Percentiles rank a stretch among this genome's conserved stretches.
Conservation (phyloP, 768 basidiomycete genomes). For the Mycena epipterygia region DNA sequence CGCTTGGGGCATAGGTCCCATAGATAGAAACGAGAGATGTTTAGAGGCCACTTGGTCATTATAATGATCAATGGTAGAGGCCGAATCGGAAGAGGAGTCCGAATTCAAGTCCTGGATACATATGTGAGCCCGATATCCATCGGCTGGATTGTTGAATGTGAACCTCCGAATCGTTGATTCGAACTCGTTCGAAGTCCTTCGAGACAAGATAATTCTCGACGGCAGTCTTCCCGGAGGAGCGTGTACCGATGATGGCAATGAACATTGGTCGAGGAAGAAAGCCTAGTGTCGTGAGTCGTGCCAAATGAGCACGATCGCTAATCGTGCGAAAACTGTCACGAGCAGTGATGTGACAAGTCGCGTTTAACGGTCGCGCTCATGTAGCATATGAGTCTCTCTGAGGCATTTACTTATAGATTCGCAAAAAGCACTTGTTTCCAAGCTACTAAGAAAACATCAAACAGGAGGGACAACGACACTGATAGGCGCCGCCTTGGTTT, state of each 20-base stretch:
- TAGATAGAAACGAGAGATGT: slow-evolving; percentile 57
- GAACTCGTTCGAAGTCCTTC: slow-evolving; percentile 70
- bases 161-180: slow-evolving; percentile 45
- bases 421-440: not conserved
- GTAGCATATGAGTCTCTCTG: too few relatives aligned
- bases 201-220: slow-evolving; percentile 72
- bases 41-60: slow-evolving; percentile 34
- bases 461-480: not conserved
- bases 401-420: too few relatives aligned
- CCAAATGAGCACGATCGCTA: too few relatives aligned
- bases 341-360: slow-evolving; percentile 27
- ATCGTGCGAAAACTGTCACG: not conserved
- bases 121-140: slow-evolving; percentile 8
- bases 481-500: slow-evolving; percentile 15
- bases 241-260: slow-evolving; percentile 35
- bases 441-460: not conserved
- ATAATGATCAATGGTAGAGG: slow-evolving; percentile 24
- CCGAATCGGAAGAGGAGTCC: slow-evolving; percentile 29
- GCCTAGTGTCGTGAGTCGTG: not conserved
- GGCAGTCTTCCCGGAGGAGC: slow-evolving; percentile 67
- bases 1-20: slow-evolving; percentile 51
- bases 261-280: slow-evolving; percentile 20
- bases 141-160: slow-evolving; percentile 12
- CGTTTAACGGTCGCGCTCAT: slow-evolving; percentile 6
- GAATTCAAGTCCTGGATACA: slow-evolving; percentile 29